Evolutionary conservation across 2,329 filamentous ascomycete genomes (phyloP).

Genomic region (Colletotrichum horii): DNA sequence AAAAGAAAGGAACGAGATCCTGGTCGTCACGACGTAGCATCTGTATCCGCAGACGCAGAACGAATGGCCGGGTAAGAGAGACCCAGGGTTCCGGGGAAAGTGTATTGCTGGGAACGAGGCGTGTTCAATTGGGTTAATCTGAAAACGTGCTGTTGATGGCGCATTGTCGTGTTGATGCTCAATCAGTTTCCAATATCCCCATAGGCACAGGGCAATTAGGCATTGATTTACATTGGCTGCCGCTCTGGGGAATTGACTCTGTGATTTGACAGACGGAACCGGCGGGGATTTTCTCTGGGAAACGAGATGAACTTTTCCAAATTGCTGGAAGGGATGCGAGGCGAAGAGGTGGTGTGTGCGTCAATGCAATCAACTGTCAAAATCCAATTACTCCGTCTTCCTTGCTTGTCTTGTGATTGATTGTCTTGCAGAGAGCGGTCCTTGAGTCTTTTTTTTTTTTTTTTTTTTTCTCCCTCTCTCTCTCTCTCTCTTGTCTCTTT

Average conservation of each 20-base stretch:
- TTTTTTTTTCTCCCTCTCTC: no score
- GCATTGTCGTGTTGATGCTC: neutral
- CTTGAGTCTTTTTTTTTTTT: neutral
- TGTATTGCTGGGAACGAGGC: neutral
- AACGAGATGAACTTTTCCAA: conserved; percentile 10
- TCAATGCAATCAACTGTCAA: neutral
- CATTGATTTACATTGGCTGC: conserved; percentile 15
- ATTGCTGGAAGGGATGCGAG: neutral
- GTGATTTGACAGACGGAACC: neutral
- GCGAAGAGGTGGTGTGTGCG: neutral
- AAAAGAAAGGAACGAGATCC: neutral
- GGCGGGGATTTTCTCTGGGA: neutral
- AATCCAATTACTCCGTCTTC: neutral
- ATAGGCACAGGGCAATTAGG: neutral
- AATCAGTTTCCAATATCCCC: neutral
- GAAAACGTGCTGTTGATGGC: neutral
- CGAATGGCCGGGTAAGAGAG: neutral
- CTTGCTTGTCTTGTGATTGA: neutral
- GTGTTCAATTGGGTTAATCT: neutral
- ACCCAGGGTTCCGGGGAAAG: conserved; percentile 1
- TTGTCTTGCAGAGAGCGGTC: neutral
- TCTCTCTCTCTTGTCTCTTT: no score
- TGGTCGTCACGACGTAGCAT: neutral
- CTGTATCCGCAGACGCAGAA: neutral
- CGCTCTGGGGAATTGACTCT: neutral